Evolutionary conservation across 371 early-diverging fungal genomes (phyloP), one percentile per base, ranked within the genome.

Genomic region (Homolaphlyctis polyrhiza): DNA sequence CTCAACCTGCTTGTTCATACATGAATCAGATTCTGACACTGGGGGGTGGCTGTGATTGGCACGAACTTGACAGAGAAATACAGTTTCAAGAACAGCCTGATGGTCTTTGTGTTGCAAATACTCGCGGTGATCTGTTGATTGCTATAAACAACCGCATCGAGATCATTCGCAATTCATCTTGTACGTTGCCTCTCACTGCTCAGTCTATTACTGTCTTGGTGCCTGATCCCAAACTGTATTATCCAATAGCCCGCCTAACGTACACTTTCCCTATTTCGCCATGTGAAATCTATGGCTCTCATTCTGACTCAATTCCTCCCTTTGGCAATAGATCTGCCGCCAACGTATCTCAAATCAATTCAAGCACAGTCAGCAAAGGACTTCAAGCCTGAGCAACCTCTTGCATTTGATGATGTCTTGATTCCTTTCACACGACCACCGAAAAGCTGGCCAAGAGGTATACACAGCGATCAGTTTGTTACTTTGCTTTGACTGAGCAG

Each of bases 121-220:
- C 65, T 27, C 21, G 60, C 14, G 78, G 76, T 4, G 79, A 80
- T 59, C 35, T 82, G 5, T 63, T 80, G 2, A 36, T 82, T 16
- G 75, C 66, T 25, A 70, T 78, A 18, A 65, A 71, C 30, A 73
- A 75, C 63, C 65, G 81, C 11, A 64, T 82, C 32, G 83, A 80
- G 55, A 65, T 80, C 13, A 71, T 82, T 57, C 60, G 61, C 29
- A 57, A 69, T 57, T 14, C 45, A 13, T 34, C 60, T 16, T 78
- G 71, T 71, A 61, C 6, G 65, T 58, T 35, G 35, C 18, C 18
- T 18, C 47, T 47, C n/a, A n/a, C n/a, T n/a, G n/a, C n/a, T n/a
- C n/a, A n/a, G n/a, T n/a, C n/a, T n/a, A n/a, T n/a, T n/a, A n/a
- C n/a, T n/a, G n/a, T n/a, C n/a, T n/a, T n/a, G n/a, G n/a, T 48